These are phyloP conservation scores for Candida fluviatilis DNA, from an alignment of 805 yeast species.

Conservation along the genomic window DNA sequence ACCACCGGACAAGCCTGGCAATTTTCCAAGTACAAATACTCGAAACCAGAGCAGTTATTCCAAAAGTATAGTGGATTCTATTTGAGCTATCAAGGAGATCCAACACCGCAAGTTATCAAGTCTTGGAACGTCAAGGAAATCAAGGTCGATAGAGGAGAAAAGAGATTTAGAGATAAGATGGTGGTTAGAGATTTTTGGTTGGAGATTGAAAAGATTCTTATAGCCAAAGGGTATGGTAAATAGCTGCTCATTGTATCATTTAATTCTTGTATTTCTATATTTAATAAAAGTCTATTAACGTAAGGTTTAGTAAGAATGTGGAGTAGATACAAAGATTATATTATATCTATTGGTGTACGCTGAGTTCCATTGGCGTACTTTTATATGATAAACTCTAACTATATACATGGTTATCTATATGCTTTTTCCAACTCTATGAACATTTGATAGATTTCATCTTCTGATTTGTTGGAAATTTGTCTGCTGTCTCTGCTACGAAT, in stretches of 20 bases:
- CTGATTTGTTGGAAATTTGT: constrained; percentile 38
- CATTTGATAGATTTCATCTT: constrained; percentile 47
- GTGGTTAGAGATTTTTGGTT: constrained; percentile 85
- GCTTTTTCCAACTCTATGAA: constrained; percentile 57
- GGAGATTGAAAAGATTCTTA: constrained; percentile 68
- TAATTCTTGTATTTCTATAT: background rate
- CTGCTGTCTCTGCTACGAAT: constrained; percentile 57
- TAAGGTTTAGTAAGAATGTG: too few species aligned
- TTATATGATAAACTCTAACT: too few species aligned
- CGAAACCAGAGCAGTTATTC: constrained; percentile 74
- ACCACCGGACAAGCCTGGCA: constrained; percentile 99
- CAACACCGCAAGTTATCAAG: constrained; percentile 66
- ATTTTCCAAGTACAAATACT: constrained; percentile 80
- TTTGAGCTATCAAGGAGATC: constrained; percentile 72
- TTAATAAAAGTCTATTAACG: background rate
- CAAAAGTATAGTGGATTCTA: constrained; percentile 82
- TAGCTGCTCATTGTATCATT: constrained; percentile 4
- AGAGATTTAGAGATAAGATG: constrained; percentile 85
- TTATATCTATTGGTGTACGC: too few species aligned
- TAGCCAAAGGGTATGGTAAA: constrained; percentile 54
- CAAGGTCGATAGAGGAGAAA: constrained; percentile 68
- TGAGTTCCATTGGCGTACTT: too few species aligned
- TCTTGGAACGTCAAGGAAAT: constrained; percentile 89
- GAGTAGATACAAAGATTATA: too few species aligned
- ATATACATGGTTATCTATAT: constrained; percentile 26